A percentile compares a stretch with the other conserved stretches of the same genome.
These are phyloP conservation scores for Neocucurbitaria cava DNA, from an alignment of 2,329 filamentous ascomycete genomes.

Conservation along the genomic window DNA sequence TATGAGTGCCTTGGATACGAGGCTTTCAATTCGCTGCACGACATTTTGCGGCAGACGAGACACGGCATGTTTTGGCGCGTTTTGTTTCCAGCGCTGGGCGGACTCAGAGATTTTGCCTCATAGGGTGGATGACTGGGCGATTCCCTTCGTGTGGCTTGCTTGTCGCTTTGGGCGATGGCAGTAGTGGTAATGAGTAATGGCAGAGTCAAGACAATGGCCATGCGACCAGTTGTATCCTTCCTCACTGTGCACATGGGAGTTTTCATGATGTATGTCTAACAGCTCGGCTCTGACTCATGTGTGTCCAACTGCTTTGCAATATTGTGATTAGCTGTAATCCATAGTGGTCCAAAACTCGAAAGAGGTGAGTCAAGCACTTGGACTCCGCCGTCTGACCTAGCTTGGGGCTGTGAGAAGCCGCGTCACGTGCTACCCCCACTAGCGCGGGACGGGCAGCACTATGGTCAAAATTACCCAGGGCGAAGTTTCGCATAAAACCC, in stretches of 20 bases:
- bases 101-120: not conserved
- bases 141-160: not conserved
- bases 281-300: not conserved
- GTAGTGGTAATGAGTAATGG: slow-evolving; percentile 22
- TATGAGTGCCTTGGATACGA: not conserved
- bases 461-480: slow-evolving; percentile 24
- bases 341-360: not conserved
- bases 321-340: not conserved
- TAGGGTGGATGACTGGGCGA: not conserved
- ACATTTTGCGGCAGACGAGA: not conserved
- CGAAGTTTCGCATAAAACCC: slow-evolving; percentile 13
- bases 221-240: not conserved
- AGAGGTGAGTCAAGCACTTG: not conserved
- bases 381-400: not conserved
- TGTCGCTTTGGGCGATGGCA: not conserved
- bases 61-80: not conserved
- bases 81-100: not conserved
- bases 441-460: slow-evolving; percentile 28
- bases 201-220: slow-evolving; percentile 2
- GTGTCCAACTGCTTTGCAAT: not conserved
- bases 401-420: not conserved
- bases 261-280: not conserved
- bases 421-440: slow-evolving; percentile 13
- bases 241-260: not conserved
- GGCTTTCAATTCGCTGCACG: slow-evolving; percentile 1